Base-by-base conservation (phyloP, 2,329 filamentous ascomycete species). In the Pleoardoris graminearum region DNA sequence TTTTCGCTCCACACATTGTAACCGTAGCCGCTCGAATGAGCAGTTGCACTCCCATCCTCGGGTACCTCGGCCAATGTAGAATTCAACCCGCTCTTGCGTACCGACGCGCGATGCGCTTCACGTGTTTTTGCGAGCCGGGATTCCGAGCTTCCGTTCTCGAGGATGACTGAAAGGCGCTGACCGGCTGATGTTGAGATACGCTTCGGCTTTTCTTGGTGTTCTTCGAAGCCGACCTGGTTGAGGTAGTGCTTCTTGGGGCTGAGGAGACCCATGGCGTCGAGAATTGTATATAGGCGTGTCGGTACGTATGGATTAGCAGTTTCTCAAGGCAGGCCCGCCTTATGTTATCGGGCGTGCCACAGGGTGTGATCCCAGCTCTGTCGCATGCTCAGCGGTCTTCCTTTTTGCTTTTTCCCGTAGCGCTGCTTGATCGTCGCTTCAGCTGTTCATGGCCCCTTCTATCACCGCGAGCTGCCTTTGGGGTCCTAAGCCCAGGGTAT, bases 131-230 rank as follows among this genome's bases (percentile, higher is more conserved):
- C 19, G 17, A 43, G n/a, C 38, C 56, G 59, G 21, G 58, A 54
- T 7, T 60, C 50, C 22, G 33, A 41, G 42, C 43, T 46, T 25
- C 59, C 64, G 47, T 69, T 69, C 38, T 76, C 72, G 55, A 76
- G 66, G 39, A 77, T 74, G 6, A 72, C 62, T 22, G 75, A 76
- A 4, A 77, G 67, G 22, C 75, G 72, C 45, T 73, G 66, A 27
- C 75, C 75, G 21, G 74, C 75, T 43, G 73, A 72, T 23, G 74
- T 75, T 3, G 73, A 75, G 44, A 77, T 76, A 36, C 72, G 72
- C 60, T 75, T 75, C 14, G 73, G 63, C 12, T 29, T 22, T 21
- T 47, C 44, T 19, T 69, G 67, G 6, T 68, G 69, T 43, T 69
- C 60, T 37, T 62, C 62, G 35, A 58, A 53, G 48, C 60, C 51